Base-by-base conservation (phyloP, 306 rosid genomes). In the Potentilla sterilis region DNA sequence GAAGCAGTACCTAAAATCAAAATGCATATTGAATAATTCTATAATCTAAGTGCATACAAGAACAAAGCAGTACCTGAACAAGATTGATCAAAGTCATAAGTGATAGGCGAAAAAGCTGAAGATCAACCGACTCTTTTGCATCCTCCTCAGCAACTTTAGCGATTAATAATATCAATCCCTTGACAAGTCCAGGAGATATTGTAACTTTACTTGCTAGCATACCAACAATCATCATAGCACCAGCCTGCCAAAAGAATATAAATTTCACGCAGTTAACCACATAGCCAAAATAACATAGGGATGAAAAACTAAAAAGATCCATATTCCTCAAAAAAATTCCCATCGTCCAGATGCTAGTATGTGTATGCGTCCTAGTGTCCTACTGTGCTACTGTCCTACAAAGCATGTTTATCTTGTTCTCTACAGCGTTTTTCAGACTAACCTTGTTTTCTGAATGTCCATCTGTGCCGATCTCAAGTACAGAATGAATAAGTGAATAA, bases 211-310 rank as follows among this genome's bases (percentile, higher is more conserved):
- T 92, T 28, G 88, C 96, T 48, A 95, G 89, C 81, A 92, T 75
- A 73, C 95, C 93, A 83, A 92, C 79, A 75, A 95, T 88, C 96
- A 95, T 92, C 87, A 95, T 66, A 67, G 96, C 93, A 73, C 95
- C 93, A 69, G 98, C 98, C 98, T 95, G 71, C 58, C 79, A 46
- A 77, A 28, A 75, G 75, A 68, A 75, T 32, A 61, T 47, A 66
- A 12, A 44, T 16, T 12, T 21, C 74, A 78, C 18, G 24, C 67
- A 69, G 41, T 63, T 37, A 48, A 28, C 69, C 59, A 24, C 34
- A 37, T 11, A 63, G 28, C 32, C n/a, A 35, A 35, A 21, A 21
- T 14, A n/a, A 73, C 0, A 12, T 11, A 24, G 6, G 16, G 34
- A 55, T 9, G 13, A 57, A 57, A 9, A 48, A 19, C 2, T 51